Base-by-base conservation (phyloP, 768 basidiomycete species). In the Hebeloma cylindrosporum region DNA sequence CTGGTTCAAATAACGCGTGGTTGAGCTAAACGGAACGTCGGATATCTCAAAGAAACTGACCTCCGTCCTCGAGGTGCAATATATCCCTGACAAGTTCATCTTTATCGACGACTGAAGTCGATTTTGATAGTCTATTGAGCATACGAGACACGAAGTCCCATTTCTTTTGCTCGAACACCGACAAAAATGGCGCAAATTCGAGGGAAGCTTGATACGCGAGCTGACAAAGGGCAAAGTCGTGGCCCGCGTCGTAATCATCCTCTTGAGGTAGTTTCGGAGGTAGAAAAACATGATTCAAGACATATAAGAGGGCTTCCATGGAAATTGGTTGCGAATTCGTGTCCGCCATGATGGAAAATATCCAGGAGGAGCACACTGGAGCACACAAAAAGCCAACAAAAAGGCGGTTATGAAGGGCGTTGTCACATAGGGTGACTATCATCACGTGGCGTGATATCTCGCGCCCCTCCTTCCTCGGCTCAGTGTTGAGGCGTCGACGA, bases 181-280 rank as follows among this genome's bases (percentile, higher is more conserved):
- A 20, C 7, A 60, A n/a, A 11, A 48, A 34, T 1, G 22, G 6
- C 4, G 9, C 10, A 47, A 62, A 72, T 7, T 46, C 32, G 7
- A 25, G 29, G 0, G 63, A 57, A 38, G 40, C 53, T 4, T 58
- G 22, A 0, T 57, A 31, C 1, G 64, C 40, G 2, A 56, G 44
- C 5, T 40, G 27, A 32, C 59, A 52, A 1, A 75, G 53, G 0
- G 57, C 50, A 20, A 50, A 40, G 4, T 73, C 65, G 5, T 59
- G 54, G 8, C 36, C 7, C 3, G 47, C 33, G 0, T 17, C 38
- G 13, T 56, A 45, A 43, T 76, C 73, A 9, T 69, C 60, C 4
- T 57, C 45, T 28, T 65, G 64, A 0, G 75, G 74, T 4, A 75
- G 59, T 28, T 60, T 61, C 1, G 70, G 65, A 3, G 75, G 77